phyloP scores from a whole-genome alignment of 345 rosid genomes.

The Euclidium syriacum region DNA sequence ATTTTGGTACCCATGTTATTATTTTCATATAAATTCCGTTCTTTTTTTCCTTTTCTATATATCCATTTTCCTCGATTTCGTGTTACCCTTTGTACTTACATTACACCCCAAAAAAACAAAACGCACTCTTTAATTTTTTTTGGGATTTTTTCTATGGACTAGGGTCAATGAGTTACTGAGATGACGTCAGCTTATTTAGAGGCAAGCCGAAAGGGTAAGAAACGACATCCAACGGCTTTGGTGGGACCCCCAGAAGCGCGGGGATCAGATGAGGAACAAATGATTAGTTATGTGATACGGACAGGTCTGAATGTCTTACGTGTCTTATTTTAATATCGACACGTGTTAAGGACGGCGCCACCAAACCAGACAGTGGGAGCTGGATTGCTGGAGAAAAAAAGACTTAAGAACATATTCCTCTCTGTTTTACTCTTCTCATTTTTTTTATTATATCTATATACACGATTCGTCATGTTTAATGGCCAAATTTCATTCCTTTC shows the following conservation, averaged over 20 bases:
- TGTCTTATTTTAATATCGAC: slow-evolving; percentile 29
- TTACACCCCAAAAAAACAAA: neutral
- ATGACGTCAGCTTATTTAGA: slow-evolving; percentile 16
- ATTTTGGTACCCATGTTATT: neutral
- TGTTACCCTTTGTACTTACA: neutral
- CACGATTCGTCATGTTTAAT: slow-evolving; percentile 21
- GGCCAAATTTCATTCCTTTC: slow-evolving; percentile 24
- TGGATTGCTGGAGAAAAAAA: slow-evolving; percentile 44
- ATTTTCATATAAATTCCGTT: neutral
- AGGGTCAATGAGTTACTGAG: slow-evolving; percentile 27
- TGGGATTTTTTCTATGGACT: slow-evolving; percentile 8
- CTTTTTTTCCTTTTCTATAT: neutral
- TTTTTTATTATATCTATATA: neutral
- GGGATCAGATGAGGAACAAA: slow-evolving; percentile 22
- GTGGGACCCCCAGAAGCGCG: slow-evolving; percentile 8
- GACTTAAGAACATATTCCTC: slow-evolving; percentile 12
- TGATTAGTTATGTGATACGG: slow-evolving; percentile 41
- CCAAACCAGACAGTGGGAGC: slow-evolving; percentile 51
- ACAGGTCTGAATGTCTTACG: slow-evolving; percentile 38
- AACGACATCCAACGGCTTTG: slow-evolving; percentile 27
- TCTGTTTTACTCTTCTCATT: slow-evolving; percentile 15
- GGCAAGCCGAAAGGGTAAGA: neutral
- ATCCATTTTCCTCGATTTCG: neutral
- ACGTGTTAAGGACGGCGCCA: slow-evolving; percentile 73
- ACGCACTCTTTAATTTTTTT: neutral